Evolutionary conservation across 768 basidiomycete species (phyloP), one percentile per base, ranked within the genome.

Genomic region (Boletus speciosus): DNA sequence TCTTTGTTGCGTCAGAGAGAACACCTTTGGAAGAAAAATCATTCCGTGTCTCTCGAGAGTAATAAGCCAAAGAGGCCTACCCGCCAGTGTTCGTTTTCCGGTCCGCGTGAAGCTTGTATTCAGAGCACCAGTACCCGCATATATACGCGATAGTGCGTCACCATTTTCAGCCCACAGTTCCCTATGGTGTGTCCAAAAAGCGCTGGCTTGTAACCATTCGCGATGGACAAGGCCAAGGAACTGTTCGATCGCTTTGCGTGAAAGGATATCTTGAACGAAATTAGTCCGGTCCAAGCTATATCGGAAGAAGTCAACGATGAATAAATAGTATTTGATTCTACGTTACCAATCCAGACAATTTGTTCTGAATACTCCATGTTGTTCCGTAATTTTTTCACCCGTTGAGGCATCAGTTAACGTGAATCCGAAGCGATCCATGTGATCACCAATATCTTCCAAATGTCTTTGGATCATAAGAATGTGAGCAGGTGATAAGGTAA

Each of bases 131-230:
- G 90, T 92, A 36, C 90, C 97, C 38, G 95, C 95, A 70, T 99
- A 99, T 59, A 96, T 96, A 53, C 86, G 85, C 16, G 91, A 93
- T 37, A 99, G 69, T 0, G 91, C 90, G 67, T 97, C 94, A 12
- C 94, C 94, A 63, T 93, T 96, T 74, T 95, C 96, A 1, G 97
- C 97, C 95, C 95, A 99, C 5, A 98, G 74, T 66, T 95, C 90
- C 21, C 95, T 84, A 70, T 98, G 96, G 43, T 90, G 77, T 0
- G 82, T 77, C 92, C 94, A 98, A 10, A 98, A 74, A 8, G 80
- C 72, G 53, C 75, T 76, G 10, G 83, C 83, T 49, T 81, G 78
- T 29, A 83, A 64, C 88, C 90, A 94, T 65, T 88, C 87, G 2
- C 85, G 82, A 38, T 85, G 85, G 47, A 90, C 83, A 37, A 93